Evolutionary conservation across 2,329 filamentous ascomycete species (phyloP).

Genomic region (Thermothelomyces thermophilus): DNA sequence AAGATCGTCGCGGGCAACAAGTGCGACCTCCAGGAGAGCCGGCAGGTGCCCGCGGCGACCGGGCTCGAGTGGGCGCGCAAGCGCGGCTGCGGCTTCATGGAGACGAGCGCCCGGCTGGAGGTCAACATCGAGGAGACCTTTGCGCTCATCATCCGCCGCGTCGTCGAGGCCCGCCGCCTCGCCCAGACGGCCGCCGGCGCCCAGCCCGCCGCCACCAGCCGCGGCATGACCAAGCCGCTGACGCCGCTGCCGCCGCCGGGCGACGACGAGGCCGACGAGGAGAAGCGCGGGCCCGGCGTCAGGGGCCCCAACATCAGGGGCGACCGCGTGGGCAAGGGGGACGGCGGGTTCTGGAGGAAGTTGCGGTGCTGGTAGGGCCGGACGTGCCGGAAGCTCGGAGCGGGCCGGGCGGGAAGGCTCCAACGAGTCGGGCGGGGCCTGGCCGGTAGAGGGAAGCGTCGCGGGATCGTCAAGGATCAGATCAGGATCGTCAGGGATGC

Average conservation of each 20-base stretch:
- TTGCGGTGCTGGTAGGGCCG: slow-evolving; percentile 47
- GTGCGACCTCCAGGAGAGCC: slow-evolving; percentile 66
- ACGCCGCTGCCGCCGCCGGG: slow-evolving; percentile 42
- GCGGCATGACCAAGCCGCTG: slow-evolving; percentile 52
- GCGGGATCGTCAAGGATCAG: not conserved
- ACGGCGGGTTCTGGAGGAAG: slow-evolving; percentile 48
- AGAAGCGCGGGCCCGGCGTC: slow-evolving; percentile 37
- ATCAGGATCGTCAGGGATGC: not conserved
- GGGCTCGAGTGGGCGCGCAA: slow-evolving; percentile 72
- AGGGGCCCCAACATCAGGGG: slow-evolving; percentile 39
- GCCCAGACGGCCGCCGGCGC: slow-evolving; percentile 44
- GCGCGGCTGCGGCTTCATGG: slow-evolving; percentile 77
- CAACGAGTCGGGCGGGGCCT: not conserved
- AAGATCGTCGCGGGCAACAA: slow-evolving; percentile 85
- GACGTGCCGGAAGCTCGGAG: not conserved
- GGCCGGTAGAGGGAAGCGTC: not conserved
- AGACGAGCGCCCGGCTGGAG: slow-evolving; percentile 75
- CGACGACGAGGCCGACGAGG: slow-evolving; percentile 26
- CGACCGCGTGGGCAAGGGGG: slow-evolving; percentile 36
- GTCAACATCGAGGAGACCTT: slow-evolving; percentile 90
- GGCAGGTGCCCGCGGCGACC: slow-evolving; percentile 61
- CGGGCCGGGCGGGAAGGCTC: not conserved
- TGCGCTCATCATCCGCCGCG: slow-evolving; percentile 58
- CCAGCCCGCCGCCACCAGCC: slow-evolving; percentile 40
- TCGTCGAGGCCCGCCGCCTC: slow-evolving; percentile 49